phyloP scores from a whole-genome alignment of 495 filamentous ascomycete species.

The Penicillium desertorum region DNA sequence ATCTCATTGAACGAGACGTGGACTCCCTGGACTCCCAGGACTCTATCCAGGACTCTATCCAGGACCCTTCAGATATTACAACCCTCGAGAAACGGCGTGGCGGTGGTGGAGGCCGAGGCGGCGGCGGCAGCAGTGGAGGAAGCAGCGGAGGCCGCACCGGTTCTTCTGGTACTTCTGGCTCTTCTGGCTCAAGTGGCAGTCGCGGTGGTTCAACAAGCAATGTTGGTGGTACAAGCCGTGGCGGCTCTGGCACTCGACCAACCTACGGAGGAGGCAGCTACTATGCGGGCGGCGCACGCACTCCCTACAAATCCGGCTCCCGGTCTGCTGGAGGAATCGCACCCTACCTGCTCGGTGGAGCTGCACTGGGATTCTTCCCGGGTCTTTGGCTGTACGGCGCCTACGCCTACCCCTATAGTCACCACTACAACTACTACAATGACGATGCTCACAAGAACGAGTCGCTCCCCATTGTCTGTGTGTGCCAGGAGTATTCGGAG shows the following conservation, averaged over 20 bases:
- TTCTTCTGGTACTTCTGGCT: conserved; percentile 22
- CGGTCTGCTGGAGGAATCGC: conserved; percentile 57
- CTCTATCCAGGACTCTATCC: conserved; percentile 8
- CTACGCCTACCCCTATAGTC: conserved; percentile 68
- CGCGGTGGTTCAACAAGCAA: conserved; percentile 39
- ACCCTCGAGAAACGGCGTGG: conserved; percentile 51
- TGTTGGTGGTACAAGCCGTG: conserved; percentile 61
- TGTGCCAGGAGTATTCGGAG: conserved; percentile 65
- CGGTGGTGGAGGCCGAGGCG: conserved; percentile 33
- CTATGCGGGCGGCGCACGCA: conserved; percentile 73
- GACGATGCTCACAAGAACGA: conserved; percentile 54
- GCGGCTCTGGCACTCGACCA: conserved; percentile 56
- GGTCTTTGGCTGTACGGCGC: conserved; percentile 56
- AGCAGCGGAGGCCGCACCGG: conserved; percentile 28
- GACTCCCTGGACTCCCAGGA: background rate
- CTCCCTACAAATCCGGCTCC: conserved; percentile 65
- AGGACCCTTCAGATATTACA: conserved; percentile 13
- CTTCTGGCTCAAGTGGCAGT: conserved; percentile 25
- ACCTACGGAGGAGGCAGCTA: conserved; percentile 65
- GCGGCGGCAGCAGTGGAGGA: conserved; percentile 24
- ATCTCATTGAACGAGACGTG: conserved; percentile 25
- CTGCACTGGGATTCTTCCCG: conserved; percentile 57
- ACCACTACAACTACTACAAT: conserved; percentile 55
- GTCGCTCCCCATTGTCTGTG: conserved; percentile 68
- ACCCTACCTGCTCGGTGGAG: conserved; percentile 57